Conservation (phyloP, 106 monocot genomes). For the Iris macrosiphon region DNA sequence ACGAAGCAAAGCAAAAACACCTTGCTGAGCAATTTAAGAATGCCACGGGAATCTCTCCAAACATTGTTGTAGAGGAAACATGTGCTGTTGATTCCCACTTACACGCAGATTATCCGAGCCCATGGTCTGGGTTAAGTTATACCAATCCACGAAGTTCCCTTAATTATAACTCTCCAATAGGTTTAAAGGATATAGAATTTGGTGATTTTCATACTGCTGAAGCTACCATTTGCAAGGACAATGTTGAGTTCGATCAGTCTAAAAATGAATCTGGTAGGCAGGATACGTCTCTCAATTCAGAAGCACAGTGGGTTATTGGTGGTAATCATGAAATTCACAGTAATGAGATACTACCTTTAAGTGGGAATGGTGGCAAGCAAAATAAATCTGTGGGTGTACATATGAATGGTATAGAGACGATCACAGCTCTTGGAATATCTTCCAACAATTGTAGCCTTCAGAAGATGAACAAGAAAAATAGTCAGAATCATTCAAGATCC, state of each 20-base stretch:
- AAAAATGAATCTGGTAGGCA: constrained; percentile 1
- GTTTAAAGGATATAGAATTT: constrained; percentile 44
- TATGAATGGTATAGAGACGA: constrained; percentile 24
- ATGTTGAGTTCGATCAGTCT: constrained; percentile 1
- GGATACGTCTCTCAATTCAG: constrained; percentile 11
- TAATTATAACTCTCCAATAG: constrained; percentile 15
- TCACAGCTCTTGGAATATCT: constrained; percentile 14
- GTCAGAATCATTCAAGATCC: constrained; percentile 25
- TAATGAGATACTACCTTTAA: constrained; percentile 6
- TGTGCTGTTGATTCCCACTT: constrained; percentile 13
- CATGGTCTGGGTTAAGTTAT: neutral
- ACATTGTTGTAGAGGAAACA: constrained; percentile 1
- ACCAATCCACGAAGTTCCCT: constrained; percentile 9
- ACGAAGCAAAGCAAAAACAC: constrained; percentile 73
- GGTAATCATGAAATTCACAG: constrained; percentile 7
- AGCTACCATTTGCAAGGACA: constrained; percentile 3
- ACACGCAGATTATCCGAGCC: neutral
- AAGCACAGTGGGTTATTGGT: constrained; percentile 5
- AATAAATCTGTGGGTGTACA: constrained; percentile 10
- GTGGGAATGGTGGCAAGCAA: constrained; percentile 4
- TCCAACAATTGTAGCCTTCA: constrained; percentile 21
- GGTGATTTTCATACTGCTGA: constrained; percentile 50
- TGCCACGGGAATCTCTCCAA: constrained; percentile 6
- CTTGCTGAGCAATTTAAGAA: constrained; percentile 54
- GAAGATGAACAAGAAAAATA: constrained; percentile 34